Conservation (phyloP, 495 filamentous ascomycete species). For the Aspergillus campestris region DNA sequence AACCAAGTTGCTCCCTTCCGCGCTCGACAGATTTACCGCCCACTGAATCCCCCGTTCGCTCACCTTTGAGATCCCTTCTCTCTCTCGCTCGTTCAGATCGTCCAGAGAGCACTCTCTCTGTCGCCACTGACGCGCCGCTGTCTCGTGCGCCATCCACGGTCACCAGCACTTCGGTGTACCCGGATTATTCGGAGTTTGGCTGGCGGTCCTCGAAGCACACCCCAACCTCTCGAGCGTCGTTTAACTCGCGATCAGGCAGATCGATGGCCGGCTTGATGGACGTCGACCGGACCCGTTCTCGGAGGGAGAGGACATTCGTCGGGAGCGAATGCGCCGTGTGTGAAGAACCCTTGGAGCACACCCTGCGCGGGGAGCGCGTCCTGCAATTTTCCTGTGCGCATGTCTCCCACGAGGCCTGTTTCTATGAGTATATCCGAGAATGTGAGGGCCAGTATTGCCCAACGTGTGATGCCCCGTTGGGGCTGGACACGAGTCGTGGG, state of each 20-base stretch:
- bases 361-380: slow-evolving; percentile 86
- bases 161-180: slow-evolving; percentile 12
- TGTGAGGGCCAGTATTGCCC: slow-evolving; percentile 94
- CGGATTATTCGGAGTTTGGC: slow-evolving; percentile 12
- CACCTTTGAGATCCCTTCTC: slow-evolving; percentile 18
- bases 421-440: slow-evolving; percentile 97
- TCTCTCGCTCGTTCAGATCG: slow-evolving; percentile 30
- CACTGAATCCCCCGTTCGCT: slow-evolving; percentile 29
- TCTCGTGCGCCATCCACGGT: slow-evolving; percentile 22
- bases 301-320: slow-evolving; percentile 90
- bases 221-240: slow-evolving; percentile 36
- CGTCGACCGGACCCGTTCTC: slow-evolving; percentile 68
- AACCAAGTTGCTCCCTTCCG: slow-evolving; percentile 4
- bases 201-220: slow-evolving; percentile 11
- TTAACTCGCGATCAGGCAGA: slow-evolving; percentile 41
- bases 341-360: slow-evolving; percentile 96
- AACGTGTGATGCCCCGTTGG: slow-evolving; percentile 85
- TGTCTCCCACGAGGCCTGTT: slow-evolving; percentile 96
- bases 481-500: slow-evolving; percentile 88
- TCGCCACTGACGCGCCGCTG: slow-evolving; percentile 18
- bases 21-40: slow-evolving; percentile 21
- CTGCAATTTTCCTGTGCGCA: slow-evolving; percentile 94
- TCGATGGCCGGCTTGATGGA: slow-evolving; percentile 68
- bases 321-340: slow-evolving; percentile 93
- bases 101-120: slow-evolving; percentile 21